Evolutionary conservation across 78 protist genomes (phyloP).

Genomic region (Cavenderia fasciculata): DNA sequence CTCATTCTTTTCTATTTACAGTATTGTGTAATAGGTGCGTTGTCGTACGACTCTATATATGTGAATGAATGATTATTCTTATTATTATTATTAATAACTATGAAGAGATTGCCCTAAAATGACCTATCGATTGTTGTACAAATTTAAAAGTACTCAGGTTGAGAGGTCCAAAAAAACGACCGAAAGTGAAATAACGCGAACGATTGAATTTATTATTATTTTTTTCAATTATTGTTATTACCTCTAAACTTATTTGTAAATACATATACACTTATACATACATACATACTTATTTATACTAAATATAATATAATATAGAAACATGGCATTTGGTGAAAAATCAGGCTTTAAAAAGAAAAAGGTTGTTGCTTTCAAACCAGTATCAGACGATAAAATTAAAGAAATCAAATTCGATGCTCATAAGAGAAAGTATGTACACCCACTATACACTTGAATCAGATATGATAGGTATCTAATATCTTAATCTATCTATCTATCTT

Average conservation of each 20-base stretch:
- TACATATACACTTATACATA: neutral
- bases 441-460: no score
- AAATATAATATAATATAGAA: neutral
- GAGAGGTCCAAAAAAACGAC: no score
- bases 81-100: no score
- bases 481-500: neutral
- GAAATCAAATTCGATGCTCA: constrained; percentile 51
- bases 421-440: constrained; percentile 50
- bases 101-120: no score
- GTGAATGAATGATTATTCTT: no score
- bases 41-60: no score
- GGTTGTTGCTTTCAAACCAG: neutral
- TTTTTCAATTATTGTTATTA: neutral
- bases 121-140: no score
- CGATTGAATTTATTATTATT: no score
- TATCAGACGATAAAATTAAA: constrained; percentile 22
- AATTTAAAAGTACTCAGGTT: no score
- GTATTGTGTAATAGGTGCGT: no score
- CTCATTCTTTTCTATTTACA: no score
- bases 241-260: neutral
- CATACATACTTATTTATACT: neutral
- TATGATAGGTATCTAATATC: no score
- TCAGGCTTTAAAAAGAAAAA: neutral
- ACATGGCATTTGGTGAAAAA: constrained; percentile 36
- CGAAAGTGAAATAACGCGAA: neutral